These are phyloP conservation scores for Scenedesmus sp. DNA, from an alignment of 163 green algal species.

Conservation along the genomic window DNA sequence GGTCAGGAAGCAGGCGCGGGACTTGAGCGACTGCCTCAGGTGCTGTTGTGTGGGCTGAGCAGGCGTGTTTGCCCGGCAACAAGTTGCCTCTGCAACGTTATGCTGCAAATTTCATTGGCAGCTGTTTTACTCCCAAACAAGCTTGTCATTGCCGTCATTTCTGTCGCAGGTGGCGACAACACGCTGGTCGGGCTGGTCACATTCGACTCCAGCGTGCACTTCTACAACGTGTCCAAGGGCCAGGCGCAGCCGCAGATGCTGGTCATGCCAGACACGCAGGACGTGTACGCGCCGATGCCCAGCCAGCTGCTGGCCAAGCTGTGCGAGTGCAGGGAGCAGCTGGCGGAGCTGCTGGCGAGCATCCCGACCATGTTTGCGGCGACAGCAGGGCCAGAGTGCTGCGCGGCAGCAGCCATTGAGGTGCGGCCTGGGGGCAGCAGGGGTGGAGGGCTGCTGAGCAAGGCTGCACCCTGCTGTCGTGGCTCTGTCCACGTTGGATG, in stretches of 20 bases:
- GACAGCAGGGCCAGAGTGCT: conserved; percentile 64
- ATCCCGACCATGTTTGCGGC: conserved; percentile 79
- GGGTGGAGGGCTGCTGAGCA: background rate
- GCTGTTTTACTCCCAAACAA: background rate
- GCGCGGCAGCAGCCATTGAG: conserved; percentile 80
- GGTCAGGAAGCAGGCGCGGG: no score
- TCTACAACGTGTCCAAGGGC: conserved; percentile 82
- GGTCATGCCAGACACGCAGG: conserved; percentile 88
- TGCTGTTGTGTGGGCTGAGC: background rate
- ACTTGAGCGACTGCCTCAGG: no score
- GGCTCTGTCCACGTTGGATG: no score
- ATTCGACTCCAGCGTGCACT: conserved; percentile 92
- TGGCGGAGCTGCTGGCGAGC: conserved; percentile 63
- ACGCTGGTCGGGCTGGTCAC: conserved; percentile 90
- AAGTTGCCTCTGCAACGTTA: no score
- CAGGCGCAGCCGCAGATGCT: conserved; percentile 82
- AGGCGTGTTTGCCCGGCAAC: no score
- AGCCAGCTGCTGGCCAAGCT: conserved; percentile 67
- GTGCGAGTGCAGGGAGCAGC: conserved; percentile 62
- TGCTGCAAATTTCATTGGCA: background rate
- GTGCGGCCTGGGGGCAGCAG: conserved; percentile 8
- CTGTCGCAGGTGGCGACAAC: conserved; percentile 67
- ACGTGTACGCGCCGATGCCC: conserved; percentile 66
- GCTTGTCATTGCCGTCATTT: background rate
- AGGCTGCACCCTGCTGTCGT: no score